Percentiles rank a stretch among this genome's conserved stretches.
These are phyloP conservation scores for Sanghuangporus weigelae DNA, from an alignment of 1,284 basidiomycete species.

Conservation along the genomic window DNA sequence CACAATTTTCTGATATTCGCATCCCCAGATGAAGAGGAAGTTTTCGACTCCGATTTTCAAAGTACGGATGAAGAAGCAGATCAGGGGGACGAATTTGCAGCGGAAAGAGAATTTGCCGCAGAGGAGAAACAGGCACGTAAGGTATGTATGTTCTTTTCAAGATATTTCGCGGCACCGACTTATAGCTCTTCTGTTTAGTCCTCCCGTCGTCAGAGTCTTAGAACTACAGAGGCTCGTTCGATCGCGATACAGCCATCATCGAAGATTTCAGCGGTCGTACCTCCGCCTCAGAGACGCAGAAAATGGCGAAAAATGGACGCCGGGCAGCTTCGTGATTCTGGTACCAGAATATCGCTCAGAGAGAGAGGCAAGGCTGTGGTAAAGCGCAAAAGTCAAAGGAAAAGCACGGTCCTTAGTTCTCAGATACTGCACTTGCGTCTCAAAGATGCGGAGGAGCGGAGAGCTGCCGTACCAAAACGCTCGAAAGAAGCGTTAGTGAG, in stretches of 20 bases:
- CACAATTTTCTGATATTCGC: constrained; percentile 1
- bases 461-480: constrained; percentile 59
- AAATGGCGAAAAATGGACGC: constrained; percentile 27
- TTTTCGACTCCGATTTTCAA: constrained; percentile 76
- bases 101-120: constrained; percentile 50
- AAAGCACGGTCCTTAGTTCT: constrained; percentile 59
- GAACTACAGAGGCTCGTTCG: constrained; percentile 44
- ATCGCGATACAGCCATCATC: constrained; percentile 4
- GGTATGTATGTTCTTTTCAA: constrained; percentile 30
- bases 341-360: neutral
- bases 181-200: neutral
- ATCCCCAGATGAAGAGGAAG: constrained; percentile 64
- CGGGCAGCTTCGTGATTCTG: constrained; percentile 28
- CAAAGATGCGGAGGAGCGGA: constrained; percentile 57
- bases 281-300: constrained; percentile 19
- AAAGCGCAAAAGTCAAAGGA: constrained; percentile 59
- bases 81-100: constrained; percentile 47
- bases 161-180: neutral
- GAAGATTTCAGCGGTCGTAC: constrained; percentile 57
- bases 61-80: constrained; percentile 72
- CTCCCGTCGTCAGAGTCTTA: constrained; percentile 39
- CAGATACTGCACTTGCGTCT: constrained; percentile 51
- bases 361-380: constrained; percentile 45
- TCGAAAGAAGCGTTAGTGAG: constrained; percentile 42
- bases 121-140: constrained; percentile 57